phyloP scores from a whole-genome alignment of 257 asterid species.

The Plantago elongata region DNA sequence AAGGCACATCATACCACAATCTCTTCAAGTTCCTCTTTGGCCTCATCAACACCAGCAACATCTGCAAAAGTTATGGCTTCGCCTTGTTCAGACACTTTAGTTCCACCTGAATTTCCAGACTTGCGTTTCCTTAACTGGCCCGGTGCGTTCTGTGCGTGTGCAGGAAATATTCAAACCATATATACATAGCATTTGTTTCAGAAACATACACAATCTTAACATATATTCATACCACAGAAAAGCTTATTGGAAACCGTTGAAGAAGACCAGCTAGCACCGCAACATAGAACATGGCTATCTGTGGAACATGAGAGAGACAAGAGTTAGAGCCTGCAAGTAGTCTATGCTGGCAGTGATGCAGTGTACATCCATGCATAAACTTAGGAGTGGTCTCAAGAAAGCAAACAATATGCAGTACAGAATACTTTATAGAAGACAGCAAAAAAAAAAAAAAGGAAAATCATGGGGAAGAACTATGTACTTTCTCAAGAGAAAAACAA shows the following conservation, averaged over 20 bases:
- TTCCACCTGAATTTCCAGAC: constrained; percentile 64
- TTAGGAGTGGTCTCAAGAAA: neutral
- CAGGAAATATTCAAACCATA: constrained; percentile 18
- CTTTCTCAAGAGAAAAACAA: neutral
- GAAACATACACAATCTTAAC: constrained; percentile 15
- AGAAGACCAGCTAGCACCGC: constrained; percentile 95
- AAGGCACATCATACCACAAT: constrained; percentile 64
- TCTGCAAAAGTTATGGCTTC: constrained; percentile 82
- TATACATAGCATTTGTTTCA: constrained; percentile 12
- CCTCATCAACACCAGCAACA: constrained; percentile 99
- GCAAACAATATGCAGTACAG: constrained; percentile 4
- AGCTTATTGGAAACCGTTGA: constrained; percentile 86
- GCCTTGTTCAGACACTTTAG: constrained; percentile 82
- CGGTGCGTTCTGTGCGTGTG: constrained; percentile 56
- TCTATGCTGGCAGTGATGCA: too few relatives aligned
- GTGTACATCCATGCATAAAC: constrained; percentile 13
- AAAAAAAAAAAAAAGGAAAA: neutral
- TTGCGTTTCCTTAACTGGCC: constrained; percentile 91
- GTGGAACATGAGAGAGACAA: constrained; percentile 31
- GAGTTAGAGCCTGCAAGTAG: constrained; percentile 3
- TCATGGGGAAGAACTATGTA: too few relatives aligned
- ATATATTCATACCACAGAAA: constrained; percentile 66
- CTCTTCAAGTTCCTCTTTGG: constrained; percentile 98
- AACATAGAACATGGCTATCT: constrained; percentile 84
- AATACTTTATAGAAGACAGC: neutral